Evolutionary conservation across 176 grass and related monocot genomes (phyloP).

Genomic region (Musa schizocarpa): DNA sequence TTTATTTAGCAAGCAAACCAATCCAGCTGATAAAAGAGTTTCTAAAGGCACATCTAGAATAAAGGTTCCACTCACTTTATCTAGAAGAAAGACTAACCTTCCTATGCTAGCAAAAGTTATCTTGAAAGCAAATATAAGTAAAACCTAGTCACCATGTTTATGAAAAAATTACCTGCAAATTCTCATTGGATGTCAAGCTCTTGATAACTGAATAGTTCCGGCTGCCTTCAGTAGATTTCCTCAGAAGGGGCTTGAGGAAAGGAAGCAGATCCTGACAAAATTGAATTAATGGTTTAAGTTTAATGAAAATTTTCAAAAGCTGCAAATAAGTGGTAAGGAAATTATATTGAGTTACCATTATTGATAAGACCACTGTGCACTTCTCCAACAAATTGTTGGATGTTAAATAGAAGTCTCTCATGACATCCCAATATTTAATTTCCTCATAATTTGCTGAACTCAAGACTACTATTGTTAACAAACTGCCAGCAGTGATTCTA

Average conservation of each 20-base stretch:
- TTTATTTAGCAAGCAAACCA: too few relatives aligned
- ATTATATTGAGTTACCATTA: neutral
- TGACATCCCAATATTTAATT: too few relatives aligned
- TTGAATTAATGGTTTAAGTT: neutral
- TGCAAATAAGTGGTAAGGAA: neutral
- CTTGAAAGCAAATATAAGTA: neutral
- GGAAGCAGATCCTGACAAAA: constrained; percentile 71
- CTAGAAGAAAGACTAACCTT: neutral
- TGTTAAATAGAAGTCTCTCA: too few relatives aligned
- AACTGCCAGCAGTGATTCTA: too few relatives aligned
- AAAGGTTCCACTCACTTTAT: neutral
- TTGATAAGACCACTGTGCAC: neutral
- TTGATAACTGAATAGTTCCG: constrained; percentile 85
- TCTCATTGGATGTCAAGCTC: constrained; percentile 62
- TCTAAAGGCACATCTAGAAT: too few relatives aligned
- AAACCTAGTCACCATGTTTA: neutral
- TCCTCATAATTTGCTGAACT: too few relatives aligned
- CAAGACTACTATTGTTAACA: too few relatives aligned
- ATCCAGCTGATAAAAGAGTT: too few relatives aligned
- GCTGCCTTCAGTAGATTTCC: constrained; percentile 80
- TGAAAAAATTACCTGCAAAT: constrained; percentile 62
- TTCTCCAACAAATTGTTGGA: too few relatives aligned
- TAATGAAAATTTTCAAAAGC: neutral
- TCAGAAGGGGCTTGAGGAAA: constrained; percentile 77
- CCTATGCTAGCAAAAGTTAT: neutral